Evolutionary conservation across 768 basidiomycete species (phyloP).

Genomic region (Clitopilus passeckerianus): DNA sequence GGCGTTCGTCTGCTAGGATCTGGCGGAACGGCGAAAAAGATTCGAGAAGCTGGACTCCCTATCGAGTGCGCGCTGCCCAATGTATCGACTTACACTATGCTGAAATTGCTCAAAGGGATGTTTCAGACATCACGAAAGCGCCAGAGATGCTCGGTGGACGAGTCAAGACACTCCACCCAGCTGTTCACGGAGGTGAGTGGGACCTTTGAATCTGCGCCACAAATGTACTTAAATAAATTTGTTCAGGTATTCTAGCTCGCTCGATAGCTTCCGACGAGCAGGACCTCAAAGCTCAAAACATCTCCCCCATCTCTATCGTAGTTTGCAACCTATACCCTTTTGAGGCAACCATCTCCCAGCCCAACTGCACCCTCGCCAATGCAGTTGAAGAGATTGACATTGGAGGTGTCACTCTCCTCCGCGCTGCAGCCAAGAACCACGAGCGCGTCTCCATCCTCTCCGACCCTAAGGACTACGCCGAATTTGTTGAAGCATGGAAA

Average conservation of each 20-base stretch:
- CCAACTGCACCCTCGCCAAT: constrained; percentile 83
- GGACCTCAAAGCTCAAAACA: constrained; percentile 78
- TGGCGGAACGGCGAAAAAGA: constrained; percentile 97
- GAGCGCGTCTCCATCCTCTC: constrained; percentile 86
- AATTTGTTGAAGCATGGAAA: constrained; percentile 76
- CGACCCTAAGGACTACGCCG: constrained; percentile 82
- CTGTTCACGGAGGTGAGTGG: constrained; percentile 85
- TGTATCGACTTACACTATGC: constrained; percentile 10
- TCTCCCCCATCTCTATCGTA: constrained; percentile 92
- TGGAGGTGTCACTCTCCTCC: constrained; percentile 94
- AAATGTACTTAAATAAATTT: constrained; percentile 4
- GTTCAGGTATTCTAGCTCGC: constrained; percentile 86
- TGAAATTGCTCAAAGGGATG: constrained; percentile 60
- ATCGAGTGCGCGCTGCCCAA: constrained; percentile 62
- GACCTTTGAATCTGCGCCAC: background rate
- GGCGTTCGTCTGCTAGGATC: constrained; percentile 91
- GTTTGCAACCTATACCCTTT: constrained; percentile 99
- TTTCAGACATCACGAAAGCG: constrained; percentile 94
- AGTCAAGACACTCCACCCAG: constrained; percentile 97
- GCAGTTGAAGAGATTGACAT: constrained; percentile 99
- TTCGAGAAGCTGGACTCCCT: constrained; percentile 86
- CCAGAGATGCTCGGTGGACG: constrained; percentile 99
- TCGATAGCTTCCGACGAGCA: constrained; percentile 85
- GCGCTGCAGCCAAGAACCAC: constrained; percentile 98
- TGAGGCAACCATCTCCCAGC: constrained; percentile 82